These are phyloP conservation scores for Ustilago shanxiensis DNA, from an alignment of 1,284 basidiomycete genomes.

Conservation along the genomic window DNA sequence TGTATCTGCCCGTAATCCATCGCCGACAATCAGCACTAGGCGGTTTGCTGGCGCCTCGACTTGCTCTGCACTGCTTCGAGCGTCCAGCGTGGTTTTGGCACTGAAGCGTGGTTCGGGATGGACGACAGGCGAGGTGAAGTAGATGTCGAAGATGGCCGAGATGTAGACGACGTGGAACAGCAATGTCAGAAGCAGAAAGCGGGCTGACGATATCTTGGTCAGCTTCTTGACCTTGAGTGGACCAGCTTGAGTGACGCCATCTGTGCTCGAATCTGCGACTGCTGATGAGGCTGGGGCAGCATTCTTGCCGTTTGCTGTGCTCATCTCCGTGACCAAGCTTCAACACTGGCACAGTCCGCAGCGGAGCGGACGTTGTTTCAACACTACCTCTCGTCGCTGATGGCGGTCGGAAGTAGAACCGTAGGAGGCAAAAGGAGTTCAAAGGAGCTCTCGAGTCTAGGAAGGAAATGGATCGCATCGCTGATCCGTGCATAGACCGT, in stretches of 20 bases:
- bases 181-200: conserved; percentile 72
- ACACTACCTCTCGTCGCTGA: too few species aligned
- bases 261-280: not conserved
- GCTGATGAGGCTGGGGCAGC: conserved; percentile 2
- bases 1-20: conserved; percentile 81
- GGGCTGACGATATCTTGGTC: conserved; percentile 73
- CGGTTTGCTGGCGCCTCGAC: conserved; percentile 76
- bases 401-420: not conserved
- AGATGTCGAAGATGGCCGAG: conserved; percentile 81
- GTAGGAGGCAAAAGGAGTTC: not conserved
- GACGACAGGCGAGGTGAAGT: conserved; percentile 77
- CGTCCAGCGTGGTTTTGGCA: conserved; percentile 20
- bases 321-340: conserved; percentile 11
- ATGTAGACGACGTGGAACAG: conserved; percentile 62
- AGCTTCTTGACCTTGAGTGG: conserved; percentile 12
- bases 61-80: conserved; percentile 1
- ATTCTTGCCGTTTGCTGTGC: not conserved
- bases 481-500: conserved; percentile 3
- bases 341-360: too few species aligned
- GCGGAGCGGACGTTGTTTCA: too few species aligned
- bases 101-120: conserved; percentile 60
- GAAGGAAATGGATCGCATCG: not conserved
- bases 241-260: not conserved
- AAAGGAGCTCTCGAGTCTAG: not conserved
- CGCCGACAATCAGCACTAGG: conserved; percentile 84